Evolutionary conservation across 148 eudicot species (phyloP), one percentile per base, ranked within the genome.

Genomic region (Limonium bicolor): DNA sequence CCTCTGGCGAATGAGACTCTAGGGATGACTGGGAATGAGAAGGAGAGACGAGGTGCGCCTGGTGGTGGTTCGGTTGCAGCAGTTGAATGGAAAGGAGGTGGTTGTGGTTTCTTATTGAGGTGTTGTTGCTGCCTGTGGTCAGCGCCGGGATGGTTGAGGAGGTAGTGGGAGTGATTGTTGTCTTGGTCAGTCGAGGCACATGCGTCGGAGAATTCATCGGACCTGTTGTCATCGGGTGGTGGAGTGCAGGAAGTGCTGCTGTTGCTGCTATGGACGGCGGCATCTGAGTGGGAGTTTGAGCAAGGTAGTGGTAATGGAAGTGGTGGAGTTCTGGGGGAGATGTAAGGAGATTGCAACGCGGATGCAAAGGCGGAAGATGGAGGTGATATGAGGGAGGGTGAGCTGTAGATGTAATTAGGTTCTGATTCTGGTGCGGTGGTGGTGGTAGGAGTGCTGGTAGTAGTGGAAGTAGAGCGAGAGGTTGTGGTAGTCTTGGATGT

Each of bases 281-380:
- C 25, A n/a, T 41, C 46, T 28, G 46, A n/a, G 27, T 41, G 46
- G 30, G 48, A 43, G 48, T 20, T 43, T 28, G 48, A 43, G 29
- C 11, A 20, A 12, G 48, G 27, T 14, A 43, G 30, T 10, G 48
- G 9, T n/a, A n/a, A n/a, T n/a, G n/a, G n/a, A n/a, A 17, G 46
- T 12, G 11, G 29, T 5, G 48, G 14, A 3, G 29, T 12, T 43
- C 48, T 43, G 2, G 48, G 48, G 29, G 48, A 43, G 30, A 43
- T 43, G 48, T 43, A 43, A 24, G 48, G 48, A 20, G 48, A 43
- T 43, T 43, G 48, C 4, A 43, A 43, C 30, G 48, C 48, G 31
- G 48, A 43, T 4, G 48, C 48, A 31, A 43, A 43, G 18, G 48
- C 48, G 19, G 48, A 43, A 20, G 48, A 43, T 23, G 48, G 48